Percentiles rank a stretch among this genome's conserved stretches.
Conservation (phyloP, 345 rosid species). For the Syzygium aqueum region DNA sequence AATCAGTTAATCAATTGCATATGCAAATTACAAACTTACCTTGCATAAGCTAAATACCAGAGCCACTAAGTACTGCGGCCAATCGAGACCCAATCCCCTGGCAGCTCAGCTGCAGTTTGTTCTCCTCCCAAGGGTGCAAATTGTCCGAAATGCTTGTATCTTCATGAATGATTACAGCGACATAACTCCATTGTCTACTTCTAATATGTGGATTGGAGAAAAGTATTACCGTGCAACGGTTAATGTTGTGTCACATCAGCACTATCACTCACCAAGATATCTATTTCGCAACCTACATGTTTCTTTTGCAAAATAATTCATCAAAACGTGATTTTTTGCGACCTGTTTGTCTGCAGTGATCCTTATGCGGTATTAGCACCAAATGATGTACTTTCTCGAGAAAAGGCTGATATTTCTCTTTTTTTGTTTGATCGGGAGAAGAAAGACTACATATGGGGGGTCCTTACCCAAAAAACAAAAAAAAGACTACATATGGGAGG, state of each 20-base stretch:
- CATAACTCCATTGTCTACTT: background rate
- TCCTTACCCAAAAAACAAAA: too few species aligned
- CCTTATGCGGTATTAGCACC: background rate
- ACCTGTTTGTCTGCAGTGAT: background rate
- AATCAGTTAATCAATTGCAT: background rate
- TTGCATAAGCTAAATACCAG: constrained; percentile 82
- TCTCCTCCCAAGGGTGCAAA: constrained; percentile 93
- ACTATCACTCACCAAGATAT: background rate
- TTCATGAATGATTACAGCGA: background rate
- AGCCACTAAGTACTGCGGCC: constrained; percentile 76
- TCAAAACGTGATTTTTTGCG: background rate
- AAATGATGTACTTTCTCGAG: background rate
- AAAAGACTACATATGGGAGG: background rate
- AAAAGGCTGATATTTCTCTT: background rate
- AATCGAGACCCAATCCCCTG: constrained; percentile 76
- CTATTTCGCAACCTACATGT: background rate
- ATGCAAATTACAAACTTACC: constrained; percentile 12
- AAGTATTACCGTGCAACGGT: background rate
- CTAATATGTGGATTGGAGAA: background rate
- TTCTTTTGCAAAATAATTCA: background rate
- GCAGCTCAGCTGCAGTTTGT: constrained; percentile 77
- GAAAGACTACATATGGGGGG: background rate
- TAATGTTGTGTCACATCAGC: background rate
- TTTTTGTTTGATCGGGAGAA: background rate
- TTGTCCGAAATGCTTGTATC: constrained; percentile 73